Evolutionary conservation across 2,329 filamentous ascomycete species (phyloP), one percentile per base, ranked within the genome.

Genomic region (Fusarium sp.): DNA sequence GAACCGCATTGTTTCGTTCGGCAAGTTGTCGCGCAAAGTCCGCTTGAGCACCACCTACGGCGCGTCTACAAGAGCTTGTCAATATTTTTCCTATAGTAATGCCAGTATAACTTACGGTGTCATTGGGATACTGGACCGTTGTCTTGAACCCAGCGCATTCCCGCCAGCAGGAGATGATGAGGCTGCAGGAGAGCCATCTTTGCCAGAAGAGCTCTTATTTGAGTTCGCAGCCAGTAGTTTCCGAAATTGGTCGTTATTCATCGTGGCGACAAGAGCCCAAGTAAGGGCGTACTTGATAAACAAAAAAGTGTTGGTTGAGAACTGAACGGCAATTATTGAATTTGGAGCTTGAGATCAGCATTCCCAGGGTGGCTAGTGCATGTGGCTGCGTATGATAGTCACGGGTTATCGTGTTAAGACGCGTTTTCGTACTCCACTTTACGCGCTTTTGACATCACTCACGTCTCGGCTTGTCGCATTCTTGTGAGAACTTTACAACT

Each of bases 241-340:
- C 56, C 96, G 91, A 76, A 99, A 99, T 75, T 98, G 93, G 43
- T 94, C 89, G 84, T 98, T 98, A 79, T 98, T 97, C 96, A 99
- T 98, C 38, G 43, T 67, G 55, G 49, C 56, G 40, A 44, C 14
- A 33, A 31, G n/a, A 28, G 33, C 33, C 11, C 33, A 22, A 17
- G n/a, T n/a, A 45, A 40, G 10, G 34, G 19, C n/a, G 42, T 31
- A 33, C 24, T 39, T 15, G 9, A 26, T 44, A 17, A 39, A 33
- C 31, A 36, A 42, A 63, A 49, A 34, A 47, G 19, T 26, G 28
- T n/a, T 22, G 11, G 28, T 40, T 47, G 21, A 49, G 42, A 22
- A 17, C 26, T 50, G 45, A 74, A 56, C 13, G 17, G 31, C 19
- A 22, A 19, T 17, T 39, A 45, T 39, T n/a, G 34, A 38, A 50